Evolutionary conservation across 176 grass and related monocot species (phyloP), one percentile per base, ranked within the genome.

Genomic region (Tillandsia fasciculata): DNA sequence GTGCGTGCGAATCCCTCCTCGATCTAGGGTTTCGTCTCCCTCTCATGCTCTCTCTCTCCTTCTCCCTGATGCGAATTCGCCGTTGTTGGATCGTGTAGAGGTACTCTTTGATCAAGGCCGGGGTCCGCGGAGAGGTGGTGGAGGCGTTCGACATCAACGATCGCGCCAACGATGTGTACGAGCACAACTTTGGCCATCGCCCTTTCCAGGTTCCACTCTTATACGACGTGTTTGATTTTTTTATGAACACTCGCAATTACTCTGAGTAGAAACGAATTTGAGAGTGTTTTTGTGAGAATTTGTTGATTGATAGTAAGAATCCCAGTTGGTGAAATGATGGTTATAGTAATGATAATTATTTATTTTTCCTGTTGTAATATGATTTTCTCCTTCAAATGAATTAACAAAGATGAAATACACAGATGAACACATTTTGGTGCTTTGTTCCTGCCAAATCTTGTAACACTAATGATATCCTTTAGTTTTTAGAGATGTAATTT

Each of bases 131-230:
- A 20, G 79, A 85, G 76, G 79, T 97, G 52, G 88, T 97, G 58
- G 88, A 92, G 69, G 89, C 89, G 47, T 97, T 97, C 73, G 89
- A 97, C 74, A 97, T 97, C 51, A 97, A 97, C 65, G 89, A 97
- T 75, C 64, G 75, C 2, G 89, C 93, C 13, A 97, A 92, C 63
- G 84, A 92, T 71, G 93, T 97, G 20, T 97, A 97, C 49, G 93
- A 97, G 52, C 77, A 79, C 78, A 97, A 97, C 71, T 97, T 97
- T 10, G 79, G 83, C 8, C 89, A 92, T 81, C 89, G 89, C 8
- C 93, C 89, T 53, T 97, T 66, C 75, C 93, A 92, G 86, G 93
- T 92, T 71, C 47, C 7, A 18, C 10, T 59, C 56, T 61, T 20
- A 15, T 23, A 7, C 10, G 7, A 18, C 18, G 17, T 2, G 15